phyloP scores from a whole-genome alignment of 2,329 filamentous ascomycete species.

The Aspergillus intermedius region DNA sequence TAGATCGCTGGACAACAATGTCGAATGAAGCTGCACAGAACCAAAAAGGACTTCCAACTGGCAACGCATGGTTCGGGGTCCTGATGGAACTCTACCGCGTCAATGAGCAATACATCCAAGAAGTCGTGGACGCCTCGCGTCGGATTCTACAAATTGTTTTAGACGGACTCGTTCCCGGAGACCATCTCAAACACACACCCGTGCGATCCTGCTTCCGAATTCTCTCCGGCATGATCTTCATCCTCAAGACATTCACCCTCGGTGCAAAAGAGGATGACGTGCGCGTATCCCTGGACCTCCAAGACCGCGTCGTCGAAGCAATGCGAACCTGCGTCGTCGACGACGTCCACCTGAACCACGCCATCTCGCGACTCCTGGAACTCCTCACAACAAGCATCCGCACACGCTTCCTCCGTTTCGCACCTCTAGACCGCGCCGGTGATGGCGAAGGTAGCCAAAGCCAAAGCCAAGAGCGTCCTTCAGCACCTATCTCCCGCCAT shows the following conservation, averaged over 20 bases:
- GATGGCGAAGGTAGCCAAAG: conserved; percentile 22
- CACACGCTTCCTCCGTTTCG: conserved; percentile 52
- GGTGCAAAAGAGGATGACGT: conserved; percentile 59
- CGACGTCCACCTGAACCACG: conserved; percentile 58
- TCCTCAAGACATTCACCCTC: conserved; percentile 60
- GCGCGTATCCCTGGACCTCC: conserved; percentile 51
- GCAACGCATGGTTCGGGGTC: conserved; percentile 31
- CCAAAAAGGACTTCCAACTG: conserved; percentile 23
- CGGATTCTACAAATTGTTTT: conserved; percentile 55
- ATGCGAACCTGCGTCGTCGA: conserved; percentile 57
- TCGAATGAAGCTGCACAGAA: conserved; percentile 33
- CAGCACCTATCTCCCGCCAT: conserved; percentile 27
- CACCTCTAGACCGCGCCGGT: conserved; percentile 44
- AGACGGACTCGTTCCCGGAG: conserved; percentile 52
- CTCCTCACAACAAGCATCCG: conserved; percentile 54
- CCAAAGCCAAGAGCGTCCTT: conserved; percentile 27
- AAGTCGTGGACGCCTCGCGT: conserved; percentile 56
- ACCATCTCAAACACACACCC: conserved; percentile 56
- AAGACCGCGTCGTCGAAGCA: conserved; percentile 54
- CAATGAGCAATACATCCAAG: conserved; percentile 56
- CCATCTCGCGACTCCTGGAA: conserved; percentile 56
- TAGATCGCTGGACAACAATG: conserved; percentile 82
- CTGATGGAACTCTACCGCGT: conserved; percentile 47
- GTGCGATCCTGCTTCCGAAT: conserved; percentile 61
- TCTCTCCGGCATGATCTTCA: conserved; percentile 58